phyloP scores from a whole-genome alignment of 2,329 filamentous ascomycete genomes.

The Didymella segeticola region DNA sequence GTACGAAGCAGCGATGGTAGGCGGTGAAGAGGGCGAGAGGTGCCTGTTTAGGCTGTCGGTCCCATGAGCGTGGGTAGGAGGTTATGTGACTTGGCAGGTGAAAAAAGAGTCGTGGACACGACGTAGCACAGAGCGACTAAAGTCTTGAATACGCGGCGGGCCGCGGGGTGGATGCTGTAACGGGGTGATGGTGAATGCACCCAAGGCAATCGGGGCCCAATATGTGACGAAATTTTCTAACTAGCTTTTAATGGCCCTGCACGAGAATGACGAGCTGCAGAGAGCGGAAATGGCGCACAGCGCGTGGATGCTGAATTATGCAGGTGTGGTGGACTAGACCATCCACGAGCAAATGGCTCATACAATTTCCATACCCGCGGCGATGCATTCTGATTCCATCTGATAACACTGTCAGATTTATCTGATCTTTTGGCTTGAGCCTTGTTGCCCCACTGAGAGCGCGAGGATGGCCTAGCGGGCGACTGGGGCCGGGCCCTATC shows the following conservation, averaged over 20 bases:
- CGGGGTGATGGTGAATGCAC: slow-evolving; percentile 29
- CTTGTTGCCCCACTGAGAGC: slow-evolving; percentile 15
- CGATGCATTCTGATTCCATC: slow-evolving; percentile 43
- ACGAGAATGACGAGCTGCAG: slow-evolving; percentile 21
- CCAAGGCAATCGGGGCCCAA: slow-evolving; percentile 36
- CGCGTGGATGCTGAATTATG: slow-evolving; percentile 18
- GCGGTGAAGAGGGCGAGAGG: slow-evolving; percentile 40
- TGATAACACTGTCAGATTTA: slow-evolving; percentile 20
- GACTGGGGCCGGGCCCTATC: slow-evolving; percentile 24
- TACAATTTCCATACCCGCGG: slow-evolving; percentile 7
- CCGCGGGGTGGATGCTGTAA: slow-evolving; percentile 28
- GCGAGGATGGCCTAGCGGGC: slow-evolving; percentile 1
- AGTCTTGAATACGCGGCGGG: slow-evolving; percentile 25
- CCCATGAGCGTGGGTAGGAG: slow-evolving; percentile 22
- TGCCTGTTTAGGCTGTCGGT: slow-evolving; percentile 27
- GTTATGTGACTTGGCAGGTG: slow-evolving; percentile 19
- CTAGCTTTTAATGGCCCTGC: slow-evolving; percentile 37
- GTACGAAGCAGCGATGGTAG: slow-evolving; percentile 32
- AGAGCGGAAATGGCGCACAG: slow-evolving; percentile 26
- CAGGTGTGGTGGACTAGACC: slow-evolving; percentile 20
- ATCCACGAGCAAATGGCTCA: slow-evolving; percentile 27
- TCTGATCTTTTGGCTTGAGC: neutral
- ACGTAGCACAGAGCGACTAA: slow-evolving; percentile 30
- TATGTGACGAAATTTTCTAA: slow-evolving; percentile 34
- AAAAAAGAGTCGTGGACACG: slow-evolving; percentile 19